These are phyloP conservation scores for Fagus crenata DNA, from an alignment of 306 rosid genomes.

Conservation along the genomic window DNA sequence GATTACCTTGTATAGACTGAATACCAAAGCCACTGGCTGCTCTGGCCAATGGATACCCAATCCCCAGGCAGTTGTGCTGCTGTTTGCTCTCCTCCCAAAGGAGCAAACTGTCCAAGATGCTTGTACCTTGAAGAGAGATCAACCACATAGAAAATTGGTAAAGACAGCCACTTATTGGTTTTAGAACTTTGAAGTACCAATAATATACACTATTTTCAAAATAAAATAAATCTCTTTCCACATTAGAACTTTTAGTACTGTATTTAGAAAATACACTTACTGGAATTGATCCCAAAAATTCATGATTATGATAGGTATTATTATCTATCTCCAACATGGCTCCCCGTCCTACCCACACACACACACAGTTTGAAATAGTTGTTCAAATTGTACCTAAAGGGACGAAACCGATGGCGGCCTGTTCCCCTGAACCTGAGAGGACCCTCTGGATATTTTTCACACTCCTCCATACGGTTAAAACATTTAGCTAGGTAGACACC, in stretches of 20 bases:
- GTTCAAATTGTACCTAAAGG: constrained; percentile 65
- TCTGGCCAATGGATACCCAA: constrained; percentile 92
- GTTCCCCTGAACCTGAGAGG: constrained; percentile 91
- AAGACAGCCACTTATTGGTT: constrained; percentile 4
- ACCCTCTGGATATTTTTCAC: constrained; percentile 83
- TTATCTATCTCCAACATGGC: not conserved
- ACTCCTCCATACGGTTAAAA: constrained; percentile 76
- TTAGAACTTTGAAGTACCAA: constrained; percentile 6
- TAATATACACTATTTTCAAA: not conserved
- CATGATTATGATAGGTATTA: not conserved
- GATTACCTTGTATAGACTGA: constrained; percentile 92
- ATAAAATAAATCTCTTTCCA: not conserved
- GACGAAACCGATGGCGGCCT: constrained; percentile 92
- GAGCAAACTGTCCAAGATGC: constrained; percentile 97
- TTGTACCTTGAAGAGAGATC: constrained; percentile 62
- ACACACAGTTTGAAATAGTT: not conserved
- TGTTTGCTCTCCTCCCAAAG: constrained; percentile 96
- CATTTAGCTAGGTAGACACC: constrained; percentile 82
- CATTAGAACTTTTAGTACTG: not conserved
- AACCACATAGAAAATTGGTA: constrained; percentile 22
- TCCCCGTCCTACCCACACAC: no score
- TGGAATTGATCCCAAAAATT: not conserved
- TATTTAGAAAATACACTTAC: not conserved
- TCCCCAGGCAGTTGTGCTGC: constrained; percentile 99
- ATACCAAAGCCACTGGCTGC: constrained; percentile 98